These are phyloP conservation scores for Syzygium aromaticum DNA, from an alignment of 345 rosid genomes.

Conservation along the genomic window DNA sequence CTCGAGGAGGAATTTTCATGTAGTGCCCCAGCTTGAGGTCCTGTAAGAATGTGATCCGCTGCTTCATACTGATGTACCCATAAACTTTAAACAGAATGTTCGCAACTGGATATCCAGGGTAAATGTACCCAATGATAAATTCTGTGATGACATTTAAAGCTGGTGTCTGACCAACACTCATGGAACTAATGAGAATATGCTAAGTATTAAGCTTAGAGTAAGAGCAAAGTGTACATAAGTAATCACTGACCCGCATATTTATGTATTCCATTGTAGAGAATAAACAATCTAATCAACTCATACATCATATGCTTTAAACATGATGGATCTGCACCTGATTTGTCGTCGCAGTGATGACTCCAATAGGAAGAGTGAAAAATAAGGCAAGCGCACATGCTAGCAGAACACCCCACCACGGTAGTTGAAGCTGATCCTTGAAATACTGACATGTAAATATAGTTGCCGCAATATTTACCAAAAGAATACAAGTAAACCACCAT, in stretches of 20 bases:
- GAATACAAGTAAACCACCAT: slow-evolving; percentile 67
- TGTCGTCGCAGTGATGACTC: slow-evolving; percentile 70
- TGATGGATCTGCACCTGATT: slow-evolving; percentile 32
- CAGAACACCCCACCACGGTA: slow-evolving; percentile 84
- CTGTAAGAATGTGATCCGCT: slow-evolving; percentile 44
- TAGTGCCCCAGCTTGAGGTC: slow-evolving; percentile 75
- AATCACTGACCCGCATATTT: neutral
- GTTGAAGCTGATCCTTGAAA: slow-evolving; percentile 61
- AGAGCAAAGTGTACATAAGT: neutral
- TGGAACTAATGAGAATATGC: neutral
- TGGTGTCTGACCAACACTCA: slow-evolving; percentile 34
- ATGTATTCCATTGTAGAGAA: neutral
- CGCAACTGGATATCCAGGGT: slow-evolving; percentile 65
- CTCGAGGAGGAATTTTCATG: slow-evolving; percentile 73
- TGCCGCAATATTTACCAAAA: slow-evolving; percentile 34
- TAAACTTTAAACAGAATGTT: slow-evolving; percentile 57
- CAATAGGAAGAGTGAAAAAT: slow-evolving; percentile 79
- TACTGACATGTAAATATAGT: slow-evolving; percentile 46
- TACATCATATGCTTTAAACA: neutral
- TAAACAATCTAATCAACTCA: neutral
- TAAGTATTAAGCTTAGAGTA: neutral
- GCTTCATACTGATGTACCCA: slow-evolving; percentile 64
- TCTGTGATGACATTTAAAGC: slow-evolving; percentile 51
- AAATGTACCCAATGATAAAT: slow-evolving; percentile 54
- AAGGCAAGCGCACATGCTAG: slow-evolving; percentile 72